Evolutionary conservation across 2,329 filamentous ascomycete species (phyloP), one percentile per base, ranked within the genome.

Genomic region (Amphichorda felina): DNA sequence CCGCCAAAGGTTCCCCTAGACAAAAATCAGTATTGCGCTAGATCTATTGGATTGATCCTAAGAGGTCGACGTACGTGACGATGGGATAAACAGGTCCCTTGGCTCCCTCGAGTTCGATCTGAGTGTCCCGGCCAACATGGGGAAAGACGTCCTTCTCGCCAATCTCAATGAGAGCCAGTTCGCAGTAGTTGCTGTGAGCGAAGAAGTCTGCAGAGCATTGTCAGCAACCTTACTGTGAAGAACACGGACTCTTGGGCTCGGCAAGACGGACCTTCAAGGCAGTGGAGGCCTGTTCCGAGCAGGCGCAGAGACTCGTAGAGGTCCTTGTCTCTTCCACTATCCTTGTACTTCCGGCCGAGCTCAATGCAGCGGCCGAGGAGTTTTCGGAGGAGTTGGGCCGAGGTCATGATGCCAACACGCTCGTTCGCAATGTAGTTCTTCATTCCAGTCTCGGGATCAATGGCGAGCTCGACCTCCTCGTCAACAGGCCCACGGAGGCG

Each of bases 351-450:
- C 40, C 85, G 80, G 30, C 77, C 88, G n/a, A 91, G 74, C 47
- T 89, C 70, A 47, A 94, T 86, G 48, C 75, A 85, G 41, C 71
- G 67, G 31, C 67, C 60, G 43, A 94, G 84, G 2, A 93, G 74
- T 42, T 72, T 69, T 36, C 83, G 75, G 40, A 94, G 74, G 49
- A 93, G 76, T 33, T 69, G 66, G 38, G 87, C 82, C 33, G 85
- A 94, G 30, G 82, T 94, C 60, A 82, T 83, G 53, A 93, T 91
- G 31, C 75, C 73, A 39, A 71, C 61, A 34, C 74, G 64, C 55
- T 95, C 88, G 43, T 87, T 87, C 27, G 88, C 86, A 56, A 95
- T 95, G 60, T 95, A 95, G 56, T 88, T 91, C 64, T 96, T 96
- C 61, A 94, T 68, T 46, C 82, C 82, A 5, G 79, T 80, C 36